Evolutionary conservation across 108 stramenopile genomes (phyloP), one percentile per base, ranked within the genome.

Genomic region (Stephanodiscus minutulus): DNA sequence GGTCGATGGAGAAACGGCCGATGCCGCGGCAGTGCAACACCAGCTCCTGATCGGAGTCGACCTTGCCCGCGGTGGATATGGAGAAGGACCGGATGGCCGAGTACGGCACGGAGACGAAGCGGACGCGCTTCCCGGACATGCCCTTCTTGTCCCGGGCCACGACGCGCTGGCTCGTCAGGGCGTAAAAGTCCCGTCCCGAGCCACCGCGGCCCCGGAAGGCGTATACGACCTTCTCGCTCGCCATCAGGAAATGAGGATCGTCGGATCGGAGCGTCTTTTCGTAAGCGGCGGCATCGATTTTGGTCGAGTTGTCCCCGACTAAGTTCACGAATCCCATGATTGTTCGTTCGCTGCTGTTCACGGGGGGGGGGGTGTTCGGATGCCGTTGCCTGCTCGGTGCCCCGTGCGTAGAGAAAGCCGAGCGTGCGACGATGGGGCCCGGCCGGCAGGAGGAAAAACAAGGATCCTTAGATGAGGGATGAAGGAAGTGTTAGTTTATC

Each of bases 191-290:
- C 2, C 89, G 82, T 15, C 86, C 86, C 8, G 58, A 73, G 15
- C 85, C 88, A 0, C 85, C 87, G 0, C 81, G 80, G 27, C 80
- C 82, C 41, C 73, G 68, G 60, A 90, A 90, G 55, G 89, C 89
- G 9, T 85, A 70, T 36, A 83, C 80, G 31, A 88, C 31, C 13
- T 41, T 20, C 31, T 86, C 85, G 44, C 74, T 68, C 1, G 18
- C 25, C n/a, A 68, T 72, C 46, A 88, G 72, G 12, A 85, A 61
- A 0, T 29, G 28, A 7, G 87, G 81, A 59, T 81, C 70, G 22
- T 84, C 78, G 8, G 33, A 12, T 0, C 82, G 66, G 12, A 85
- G n/a, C 11, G 46, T 75, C 11, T 56, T 12, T 54, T 88, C 85
- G 18, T 64, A 82, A 55, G 82, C 74, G 8, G 37, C 27, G 15